Percentiles rank a stretch among this genome's conserved stretches.
Evolutionary conservation across 768 basidiomycete species (phyloP).

Genomic region (Pisolithus sp.): DNA sequence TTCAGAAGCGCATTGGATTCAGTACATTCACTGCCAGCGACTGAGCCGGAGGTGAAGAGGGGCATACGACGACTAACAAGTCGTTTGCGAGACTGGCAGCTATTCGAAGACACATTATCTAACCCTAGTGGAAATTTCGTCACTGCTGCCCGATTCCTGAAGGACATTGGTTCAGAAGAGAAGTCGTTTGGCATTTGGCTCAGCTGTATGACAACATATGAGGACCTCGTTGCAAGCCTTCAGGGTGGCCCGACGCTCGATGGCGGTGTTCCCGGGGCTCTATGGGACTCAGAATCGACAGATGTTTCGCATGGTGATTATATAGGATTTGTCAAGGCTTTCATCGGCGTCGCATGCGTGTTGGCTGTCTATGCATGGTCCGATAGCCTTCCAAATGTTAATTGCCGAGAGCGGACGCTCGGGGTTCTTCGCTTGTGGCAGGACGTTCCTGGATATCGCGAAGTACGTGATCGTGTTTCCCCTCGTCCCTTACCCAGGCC

Average conservation of each 20-base stretch:
- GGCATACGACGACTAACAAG: constrained; percentile 41
- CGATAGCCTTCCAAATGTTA: constrained; percentile 62
- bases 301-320: constrained; percentile 49
- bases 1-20: constrained; percentile 46
- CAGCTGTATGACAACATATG: constrained; percentile 58
- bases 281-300: constrained; percentile 28
- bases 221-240: constrained; percentile 37
- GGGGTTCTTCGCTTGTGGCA: constrained; percentile 42
- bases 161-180: constrained; percentile 59
- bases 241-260: constrained; percentile 9
- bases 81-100: constrained; percentile 52
- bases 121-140: constrained; percentile 47
- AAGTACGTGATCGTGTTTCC: constrained; percentile 37
- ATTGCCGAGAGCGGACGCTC: constrained; percentile 57
- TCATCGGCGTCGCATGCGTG: constrained; percentile 60
- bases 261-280: constrained; percentile 31
- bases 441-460: constrained; percentile 59
- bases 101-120: constrained; percentile 55
- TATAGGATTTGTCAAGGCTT: constrained; percentile 56
- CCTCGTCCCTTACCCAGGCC: neutral
- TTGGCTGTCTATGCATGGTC: constrained; percentile 75
- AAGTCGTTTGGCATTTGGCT: constrained; percentile 69
- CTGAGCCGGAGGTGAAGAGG: constrained; percentile 36
- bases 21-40: constrained; percentile 22
- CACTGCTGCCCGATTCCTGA: constrained; percentile 44